phyloP scores from a whole-genome alignment of 2,329 filamentous ascomycete genomes.

The Pestalotiopsis sp. region DNA sequence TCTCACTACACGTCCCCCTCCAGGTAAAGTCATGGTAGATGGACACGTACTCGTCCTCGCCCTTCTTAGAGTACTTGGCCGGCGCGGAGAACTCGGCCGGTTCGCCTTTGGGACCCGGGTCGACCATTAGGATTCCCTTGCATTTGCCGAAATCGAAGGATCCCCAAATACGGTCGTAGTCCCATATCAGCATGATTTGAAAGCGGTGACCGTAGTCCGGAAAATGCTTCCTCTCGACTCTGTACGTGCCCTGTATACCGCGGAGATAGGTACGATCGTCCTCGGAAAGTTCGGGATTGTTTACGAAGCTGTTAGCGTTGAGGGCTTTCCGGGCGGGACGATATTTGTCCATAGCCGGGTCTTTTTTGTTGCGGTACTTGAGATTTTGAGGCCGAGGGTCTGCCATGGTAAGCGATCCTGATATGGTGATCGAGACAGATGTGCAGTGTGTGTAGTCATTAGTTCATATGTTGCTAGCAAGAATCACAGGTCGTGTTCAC shows the following conservation, averaged over 20 bases:
- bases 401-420: neutral
- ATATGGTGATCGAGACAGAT: too few relatives aligned
- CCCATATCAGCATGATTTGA: constrained; percentile 10
- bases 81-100: constrained; percentile 1
- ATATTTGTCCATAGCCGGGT: constrained; percentile 8
- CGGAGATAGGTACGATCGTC: constrained; percentile 8
- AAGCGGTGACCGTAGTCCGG: neutral
- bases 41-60: neutral
- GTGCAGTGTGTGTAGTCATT: too few relatives aligned
- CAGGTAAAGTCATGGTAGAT: constrained; percentile 8
- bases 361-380: neutral
- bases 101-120: constrained; percentile 10
- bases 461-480: too few relatives aligned
- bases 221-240: neutral
- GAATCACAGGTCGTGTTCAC: too few relatives aligned
- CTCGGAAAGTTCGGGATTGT: constrained; percentile 7
- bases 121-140: constrained; percentile 6
- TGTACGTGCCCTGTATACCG: constrained; percentile 5
- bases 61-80: neutral
- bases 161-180: constrained; percentile 8
- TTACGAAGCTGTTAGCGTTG: constrained; percentile 7
- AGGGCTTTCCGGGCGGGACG: constrained; percentile 3
- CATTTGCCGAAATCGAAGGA: constrained; percentile 7
- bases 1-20: neutral
- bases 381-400: neutral